Base-by-base conservation (phyloP, 2,329 filamentous ascomycete species). In the Botrytis hyacinthi region DNA sequence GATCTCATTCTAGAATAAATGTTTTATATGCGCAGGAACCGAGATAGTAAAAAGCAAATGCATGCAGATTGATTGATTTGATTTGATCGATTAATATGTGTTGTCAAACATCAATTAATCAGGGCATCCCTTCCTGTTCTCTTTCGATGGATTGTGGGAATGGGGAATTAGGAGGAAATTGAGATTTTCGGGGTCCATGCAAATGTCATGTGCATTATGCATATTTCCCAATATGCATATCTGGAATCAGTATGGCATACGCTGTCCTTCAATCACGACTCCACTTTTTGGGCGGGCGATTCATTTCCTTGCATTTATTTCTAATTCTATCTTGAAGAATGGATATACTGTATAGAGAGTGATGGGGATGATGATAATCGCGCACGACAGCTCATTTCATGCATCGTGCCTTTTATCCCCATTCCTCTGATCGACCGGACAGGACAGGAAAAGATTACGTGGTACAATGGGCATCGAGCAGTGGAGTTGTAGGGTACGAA, bases 21-120 rank as follows among this genome's bases (percentile, higher is more conserved):
- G 46, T 54, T 67, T 40, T 76, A 74, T 37, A 65, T 65, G 72
- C 57, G 71, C 71, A 74, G 73, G 62, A 66, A 48, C 66, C 22
- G 35, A 63, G 37, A 29, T 2, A 65, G 42, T 65, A 65, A 32
- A 40, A 32, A n/a, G 35, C 14, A 62, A 40, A 40, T n/a, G 16
- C 40, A 26, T 62, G 60, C 22, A 40, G 59, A 40, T 61, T 16
- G 20, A 61, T n/a, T 26, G 59, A 37, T 48, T 48, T 35, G 63
- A 67, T 40, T 67, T 67, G 46, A 67, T 54, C 37, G 65, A 54
- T 44, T 22, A 32, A 57, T 37, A 57, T 69, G 18, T 69, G 66
- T 57, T 69, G 66, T 69, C 66, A 69, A 69, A 57, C 66, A 59
- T 32, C n/a, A 42, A 69, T 57, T 57, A 32, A 59, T 69, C 32